phyloP scores from a whole-genome alignment of 306 rosid genomes.

The Acacia crassicarpa region DNA sequence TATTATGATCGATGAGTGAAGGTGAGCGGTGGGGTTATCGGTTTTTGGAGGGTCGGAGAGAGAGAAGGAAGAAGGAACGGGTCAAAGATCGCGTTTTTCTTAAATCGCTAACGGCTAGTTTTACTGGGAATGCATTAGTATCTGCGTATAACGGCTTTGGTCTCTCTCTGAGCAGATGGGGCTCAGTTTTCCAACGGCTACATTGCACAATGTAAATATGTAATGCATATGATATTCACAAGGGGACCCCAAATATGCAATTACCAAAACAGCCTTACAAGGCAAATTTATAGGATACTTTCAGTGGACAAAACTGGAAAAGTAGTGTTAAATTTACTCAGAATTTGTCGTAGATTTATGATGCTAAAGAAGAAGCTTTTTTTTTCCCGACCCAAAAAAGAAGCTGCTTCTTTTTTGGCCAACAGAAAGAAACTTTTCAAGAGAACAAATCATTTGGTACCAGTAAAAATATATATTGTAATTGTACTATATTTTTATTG shows the following conservation, averaged over 20 bases:
- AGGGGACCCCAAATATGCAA: background rate
- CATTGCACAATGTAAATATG: background rate
- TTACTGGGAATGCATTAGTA: background rate
- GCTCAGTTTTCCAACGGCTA: constrained; percentile 56
- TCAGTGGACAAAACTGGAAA: background rate
- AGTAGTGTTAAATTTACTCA: background rate
- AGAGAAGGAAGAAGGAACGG: constrained; percentile 36
- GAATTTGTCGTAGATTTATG: background rate
- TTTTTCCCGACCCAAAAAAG: too few relatives aligned
- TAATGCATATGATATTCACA: background rate
- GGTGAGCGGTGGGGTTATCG: constrained; percentile 37
- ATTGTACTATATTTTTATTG: background rate
- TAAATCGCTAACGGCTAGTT: constrained; percentile 75
- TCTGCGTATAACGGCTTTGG: constrained; percentile 41
- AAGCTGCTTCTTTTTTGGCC: background rate
- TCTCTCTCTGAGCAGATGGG: background rate
- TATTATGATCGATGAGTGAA: constrained; percentile 24
- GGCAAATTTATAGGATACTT: background rate
- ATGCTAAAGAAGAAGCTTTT: background rate
- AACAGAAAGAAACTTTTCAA: background rate
- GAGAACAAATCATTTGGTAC: background rate
- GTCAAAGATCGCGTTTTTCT: constrained; percentile 45
- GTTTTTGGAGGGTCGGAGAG: constrained; percentile 17
- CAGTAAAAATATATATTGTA: background rate
- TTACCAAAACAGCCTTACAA: background rate